Base-by-base conservation (phyloP, 2,329 filamentous ascomycete species). In the Colletotrichum abscissum region DNA sequence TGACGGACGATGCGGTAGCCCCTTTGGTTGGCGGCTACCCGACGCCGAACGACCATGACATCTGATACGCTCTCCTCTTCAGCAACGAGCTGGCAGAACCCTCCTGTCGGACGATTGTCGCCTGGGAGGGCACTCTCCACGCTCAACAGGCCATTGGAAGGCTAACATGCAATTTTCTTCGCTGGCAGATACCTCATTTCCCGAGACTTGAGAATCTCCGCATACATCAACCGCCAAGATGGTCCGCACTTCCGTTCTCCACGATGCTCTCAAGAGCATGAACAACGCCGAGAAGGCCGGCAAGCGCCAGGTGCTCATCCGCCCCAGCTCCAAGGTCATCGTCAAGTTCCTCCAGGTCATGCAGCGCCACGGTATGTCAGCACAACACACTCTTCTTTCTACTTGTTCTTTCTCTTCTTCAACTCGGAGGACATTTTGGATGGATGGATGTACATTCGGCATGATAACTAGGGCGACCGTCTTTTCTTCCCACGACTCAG, bases 241-340 rank as follows among this genome's bases (percentile, higher is more conserved):
- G 96, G 95, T 98, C 88, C 95, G 94, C 90, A 98, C 97, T 84
- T 98, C 95, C 86, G 97, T 98, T 84, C 95, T 99, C 88, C 97
- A 98, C 92, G 97, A 99, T 93, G 95, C 94, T 86, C 94, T 98
- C 84, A 98, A 98, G 87, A 91, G 92, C 90, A 98, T 99, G 93
- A 99, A 99, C 95, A 99, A 99, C 88, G 97, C 97, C 91, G 97
- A 99, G 92, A 98, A 99, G 94, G 91, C 94, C 82, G 97, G 97
- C 90, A 98, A 98, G 94, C 95, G 97, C 85, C 97, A 99, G 90
- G 97, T 98, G 85, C 84, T 99, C 86, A 98, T 99, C 91, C 93
- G 95, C 83, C 97, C 97, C 81, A 94, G 92, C 87, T 98, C 97
- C 88, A 99, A 99, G 94, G 97, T 99, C 91, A 99, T 99, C 83